Evolutionary conservation across 2,329 filamentous ascomycete species (phyloP).

Genomic region (Alternaria postmessia): DNA sequence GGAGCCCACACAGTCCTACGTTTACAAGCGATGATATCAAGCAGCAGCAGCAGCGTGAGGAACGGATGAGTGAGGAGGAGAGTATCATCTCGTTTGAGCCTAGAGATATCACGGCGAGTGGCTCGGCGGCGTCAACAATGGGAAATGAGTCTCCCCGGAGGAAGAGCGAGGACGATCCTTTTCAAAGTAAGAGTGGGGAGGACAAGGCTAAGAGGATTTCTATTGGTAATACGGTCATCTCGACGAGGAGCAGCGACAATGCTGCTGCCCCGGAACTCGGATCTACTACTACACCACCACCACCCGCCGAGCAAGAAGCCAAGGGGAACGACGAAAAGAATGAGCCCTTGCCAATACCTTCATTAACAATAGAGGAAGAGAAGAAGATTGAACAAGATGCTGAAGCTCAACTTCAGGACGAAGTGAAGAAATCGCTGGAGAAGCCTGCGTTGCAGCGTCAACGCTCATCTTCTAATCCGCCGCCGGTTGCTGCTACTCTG

Average conservation of each 20-base stretch:
- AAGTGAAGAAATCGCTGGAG: conserved; percentile 35
- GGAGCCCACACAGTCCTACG: conserved; percentile 42
- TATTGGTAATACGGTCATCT: conserved; percentile 50
- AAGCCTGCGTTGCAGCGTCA: conserved; percentile 29
- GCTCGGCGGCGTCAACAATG: conserved; percentile 7
- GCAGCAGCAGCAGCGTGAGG: conserved; percentile 11
- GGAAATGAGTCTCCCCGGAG: conserved; percentile 1
- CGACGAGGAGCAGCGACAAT: conserved; percentile 1
- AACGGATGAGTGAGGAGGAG: conserved; percentile 44
- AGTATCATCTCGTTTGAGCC: conserved; percentile 36
- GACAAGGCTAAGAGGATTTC: conserved; percentile 46
- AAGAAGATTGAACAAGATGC: conserved; percentile 46
- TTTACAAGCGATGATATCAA: conserved; percentile 32
- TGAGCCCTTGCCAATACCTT: conserved; percentile 16
- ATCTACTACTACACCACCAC: too few relatives aligned
- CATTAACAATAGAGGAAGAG: conserved; percentile 34
- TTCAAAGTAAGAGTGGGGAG: conserved; percentile 35
- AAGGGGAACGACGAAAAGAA: not conserved
- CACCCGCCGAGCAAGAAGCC: not conserved
- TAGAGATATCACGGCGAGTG: conserved; percentile 24
- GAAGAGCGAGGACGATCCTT: conserved; percentile 48
- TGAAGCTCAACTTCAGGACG: conserved; percentile 46
- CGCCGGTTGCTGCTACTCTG: conserved; percentile 5
- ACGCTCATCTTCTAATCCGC: conserved; percentile 38
- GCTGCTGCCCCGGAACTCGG: too few relatives aligned